A percentile compares a stretch with the other conserved stretches of the same genome.
Conservation (phyloP, 306 rosid species). For the Lathyrus oleraceus region DNA sequence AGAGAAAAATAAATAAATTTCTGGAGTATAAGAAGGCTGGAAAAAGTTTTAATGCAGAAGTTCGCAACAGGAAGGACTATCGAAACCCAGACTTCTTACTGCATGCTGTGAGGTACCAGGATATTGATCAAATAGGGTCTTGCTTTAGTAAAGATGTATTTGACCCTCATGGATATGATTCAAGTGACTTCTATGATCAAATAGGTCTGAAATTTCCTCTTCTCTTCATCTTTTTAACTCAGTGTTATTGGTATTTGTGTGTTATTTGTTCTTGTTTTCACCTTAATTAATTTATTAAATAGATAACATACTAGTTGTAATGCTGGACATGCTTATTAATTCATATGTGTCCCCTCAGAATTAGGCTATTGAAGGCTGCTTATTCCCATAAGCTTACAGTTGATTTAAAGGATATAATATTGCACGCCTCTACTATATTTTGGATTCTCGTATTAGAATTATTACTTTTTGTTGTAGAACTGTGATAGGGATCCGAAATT, state of each 20-base stretch:
- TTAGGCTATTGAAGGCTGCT: slow-evolving; percentile 25
- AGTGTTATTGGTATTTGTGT: neutral
- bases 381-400: slow-evolving; percentile 3
- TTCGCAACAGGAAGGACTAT: slow-evolving; percentile 90
- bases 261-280: slow-evolving; percentile 10
- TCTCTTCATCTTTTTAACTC: slow-evolving; percentile 5
- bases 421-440: slow-evolving; percentile 11
- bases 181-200: slow-evolving; percentile 80
- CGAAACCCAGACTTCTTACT: slow-evolving; percentile 91
- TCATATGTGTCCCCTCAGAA: neutral
- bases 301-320: neutral
- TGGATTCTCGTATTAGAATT: slow-evolving; percentile 7
- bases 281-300: slow-evolving; percentile 3
- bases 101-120: slow-evolving; percentile 96
- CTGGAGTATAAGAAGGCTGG: slow-evolving; percentile 86
- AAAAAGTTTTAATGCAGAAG: slow-evolving; percentile 92
- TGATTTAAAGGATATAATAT: slow-evolving; percentile 9
- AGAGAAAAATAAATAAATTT: slow-evolving; percentile 85
- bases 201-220: slow-evolving; percentile 62
- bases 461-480: neutral
- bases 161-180: slow-evolving; percentile 93
- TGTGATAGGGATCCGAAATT: no score
- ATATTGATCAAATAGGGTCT: slow-evolving; percentile 92
- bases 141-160: slow-evolving; percentile 97
- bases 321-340: neutral